Conservation (phyloP, 306 rosid genomes). For the Clitoria ternatea region DNA sequence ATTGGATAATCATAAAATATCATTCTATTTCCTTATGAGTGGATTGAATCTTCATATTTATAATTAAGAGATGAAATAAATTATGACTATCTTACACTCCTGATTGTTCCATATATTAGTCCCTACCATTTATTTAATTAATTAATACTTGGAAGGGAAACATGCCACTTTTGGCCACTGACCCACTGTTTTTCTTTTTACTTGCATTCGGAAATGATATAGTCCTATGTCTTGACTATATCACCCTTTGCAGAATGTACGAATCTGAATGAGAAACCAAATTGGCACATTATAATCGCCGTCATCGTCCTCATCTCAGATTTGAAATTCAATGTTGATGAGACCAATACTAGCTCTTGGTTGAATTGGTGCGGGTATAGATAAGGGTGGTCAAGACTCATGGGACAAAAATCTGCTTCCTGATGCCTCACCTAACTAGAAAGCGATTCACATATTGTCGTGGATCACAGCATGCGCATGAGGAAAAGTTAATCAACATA, state of each 20-base stretch:
- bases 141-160: constrained; percentile 3
- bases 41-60: too few relatives aligned
- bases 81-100: too few relatives aligned
- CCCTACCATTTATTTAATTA: not conserved
- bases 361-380: constrained; percentile 28
- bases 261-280: not conserved
- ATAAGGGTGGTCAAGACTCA: constrained; percentile 5
- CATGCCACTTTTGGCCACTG: not conserved
- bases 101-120: too few relatives aligned
- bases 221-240: constrained; percentile 30
- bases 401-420: constrained; percentile 31
- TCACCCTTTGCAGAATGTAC: constrained; percentile 13
- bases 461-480: constrained; percentile 27
- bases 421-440: not conserved
- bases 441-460: constrained; percentile 24
- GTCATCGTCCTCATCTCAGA: not conserved
- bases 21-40: too few relatives aligned
- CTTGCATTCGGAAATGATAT: constrained; percentile 1
- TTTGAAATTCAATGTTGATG: constrained; percentile 11
- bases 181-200: constrained; percentile 24
- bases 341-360: constrained; percentile 29
- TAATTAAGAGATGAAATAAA: too few relatives aligned
- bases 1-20: too few relatives aligned
- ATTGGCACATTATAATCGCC: not conserved
- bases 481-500: constrained; percentile 8